phyloP scores from a whole-genome alignment of 345 rosid genomes.

The Viola odorata region DNA sequence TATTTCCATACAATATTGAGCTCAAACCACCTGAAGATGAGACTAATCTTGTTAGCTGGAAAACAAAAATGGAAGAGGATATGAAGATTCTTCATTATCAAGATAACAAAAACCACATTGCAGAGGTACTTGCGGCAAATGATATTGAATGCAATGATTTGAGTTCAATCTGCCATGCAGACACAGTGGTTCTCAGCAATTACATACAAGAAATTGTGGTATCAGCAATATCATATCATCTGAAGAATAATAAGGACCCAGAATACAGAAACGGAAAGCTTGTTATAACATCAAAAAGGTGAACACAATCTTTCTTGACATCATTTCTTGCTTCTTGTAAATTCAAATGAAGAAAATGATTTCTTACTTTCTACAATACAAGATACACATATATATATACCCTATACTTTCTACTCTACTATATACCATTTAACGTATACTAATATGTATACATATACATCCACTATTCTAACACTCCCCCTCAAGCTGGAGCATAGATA shows the following conservation, averaged over 20 bases:
- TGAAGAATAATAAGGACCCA: conserved; percentile 65
- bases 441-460: too few relatives aligned
- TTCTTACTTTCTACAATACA: too few relatives aligned
- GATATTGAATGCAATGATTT: conserved; percentile 88
- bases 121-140: conserved; percentile 88
- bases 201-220: conserved; percentile 80
- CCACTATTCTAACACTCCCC: too few relatives aligned
- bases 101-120: conserved; percentile 90
- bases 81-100: conserved; percentile 69
- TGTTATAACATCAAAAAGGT: conserved; percentile 86
- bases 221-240: conserved; percentile 80
- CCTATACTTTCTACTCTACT: too few relatives aligned
- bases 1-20: conserved; percentile 76
- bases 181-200: conserved; percentile 62
- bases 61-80: conserved; percentile 73
- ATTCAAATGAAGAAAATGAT: too few relatives aligned
- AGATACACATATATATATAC: too few relatives aligned
- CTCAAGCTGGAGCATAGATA: too few relatives aligned
- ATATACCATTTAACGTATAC: too few relatives aligned
- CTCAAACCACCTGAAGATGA: conserved; percentile 83
- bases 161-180: conserved; percentile 68
- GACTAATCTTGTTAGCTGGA: conserved; percentile 69
- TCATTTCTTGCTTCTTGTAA: neutral
- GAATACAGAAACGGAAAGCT: conserved; percentile 96
- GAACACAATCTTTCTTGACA: neutral